These are phyloP conservation scores for Euptelea pleiosperma DNA, from an alignment of 164 flowering plant genomes.

Conservation along the genomic window DNA sequence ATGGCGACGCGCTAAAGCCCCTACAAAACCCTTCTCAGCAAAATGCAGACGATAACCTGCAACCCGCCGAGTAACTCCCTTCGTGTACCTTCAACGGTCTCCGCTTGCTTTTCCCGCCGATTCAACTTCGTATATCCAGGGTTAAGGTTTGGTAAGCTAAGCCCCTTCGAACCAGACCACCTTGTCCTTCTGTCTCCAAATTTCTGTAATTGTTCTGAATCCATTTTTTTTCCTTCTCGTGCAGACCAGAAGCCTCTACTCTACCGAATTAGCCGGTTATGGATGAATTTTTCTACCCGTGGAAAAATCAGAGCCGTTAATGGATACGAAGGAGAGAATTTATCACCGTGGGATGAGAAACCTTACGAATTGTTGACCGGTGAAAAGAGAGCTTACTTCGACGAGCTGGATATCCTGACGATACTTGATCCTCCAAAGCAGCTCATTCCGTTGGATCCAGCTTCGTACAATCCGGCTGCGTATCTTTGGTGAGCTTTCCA, in stretches of 20 bases:
- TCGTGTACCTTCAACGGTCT: background rate
- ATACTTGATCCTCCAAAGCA: conserved; percentile 77
- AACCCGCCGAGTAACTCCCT: conserved; percentile 2
- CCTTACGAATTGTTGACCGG: conserved; percentile 40
- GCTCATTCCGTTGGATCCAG: conserved; percentile 67
- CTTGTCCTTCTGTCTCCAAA: background rate
- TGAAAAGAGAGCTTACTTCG: conserved; percentile 47
- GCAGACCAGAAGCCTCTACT: conserved; percentile 7
- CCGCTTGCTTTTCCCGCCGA: background rate
- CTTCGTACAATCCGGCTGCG: conserved; percentile 70
- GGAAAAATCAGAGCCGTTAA: conserved; percentile 26
- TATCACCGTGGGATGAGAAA: conserved; percentile 54
- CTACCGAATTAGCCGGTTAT: too few relatives aligned
- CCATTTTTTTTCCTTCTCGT: background rate
- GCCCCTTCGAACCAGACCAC: background rate
- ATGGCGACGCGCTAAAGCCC: conserved; percentile 10
- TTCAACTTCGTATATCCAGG: background rate
- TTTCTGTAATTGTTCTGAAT: background rate
- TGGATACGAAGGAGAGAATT: conserved; percentile 18
- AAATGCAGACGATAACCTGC: conserved; percentile 7
- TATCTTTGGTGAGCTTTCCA: conserved; percentile 58
- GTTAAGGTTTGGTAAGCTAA: conserved; percentile 4
- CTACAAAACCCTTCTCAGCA: conserved; percentile 6
- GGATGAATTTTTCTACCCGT: background rate
- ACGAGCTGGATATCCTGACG: conserved; percentile 62